Evolutionary conservation across 176 grass and related monocot genomes (phyloP).

Genomic region (Tillandsia fasciculata): DNA sequence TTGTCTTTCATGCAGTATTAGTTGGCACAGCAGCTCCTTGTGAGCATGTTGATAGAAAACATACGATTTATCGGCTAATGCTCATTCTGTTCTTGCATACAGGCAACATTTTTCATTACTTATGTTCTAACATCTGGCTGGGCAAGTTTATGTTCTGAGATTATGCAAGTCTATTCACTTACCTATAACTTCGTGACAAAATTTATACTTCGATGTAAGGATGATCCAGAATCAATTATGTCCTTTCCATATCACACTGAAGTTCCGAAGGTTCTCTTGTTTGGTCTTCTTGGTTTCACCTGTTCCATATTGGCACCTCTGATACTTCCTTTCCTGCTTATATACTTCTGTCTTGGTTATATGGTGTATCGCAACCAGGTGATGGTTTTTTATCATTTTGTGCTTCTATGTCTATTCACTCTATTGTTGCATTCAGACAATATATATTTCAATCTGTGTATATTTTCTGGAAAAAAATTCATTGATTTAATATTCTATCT

Average conservation of each 20-base stretch:
- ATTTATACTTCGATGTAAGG: slow-evolving; percentile 36
- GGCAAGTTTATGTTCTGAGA: slow-evolving; percentile 80
- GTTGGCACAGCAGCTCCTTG: not conserved
- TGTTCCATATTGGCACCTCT: slow-evolving; percentile 91
- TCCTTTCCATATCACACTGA: slow-evolving; percentile 94
- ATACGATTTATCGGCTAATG: not conserved
- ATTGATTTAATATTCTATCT: no score
- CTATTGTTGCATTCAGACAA: no score
- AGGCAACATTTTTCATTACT: slow-evolving; percentile 98
- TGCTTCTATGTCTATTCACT: no score
- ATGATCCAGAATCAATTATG: slow-evolving; percentile 48
- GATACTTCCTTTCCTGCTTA: slow-evolving; percentile 82
- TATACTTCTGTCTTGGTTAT: slow-evolving; percentile 86
- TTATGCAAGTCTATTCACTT: slow-evolving; percentile 69
- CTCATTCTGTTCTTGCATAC: slow-evolving; percentile 3
- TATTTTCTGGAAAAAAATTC: no score
- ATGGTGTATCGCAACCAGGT: slow-evolving; percentile 92
- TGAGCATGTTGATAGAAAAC: not conserved
- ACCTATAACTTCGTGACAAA: slow-evolving; percentile 58
- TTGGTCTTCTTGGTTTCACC: slow-evolving; percentile 70
- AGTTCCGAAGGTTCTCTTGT: slow-evolving; percentile 74
- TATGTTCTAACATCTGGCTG: slow-evolving; percentile 88
- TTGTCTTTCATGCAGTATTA: not conserved
- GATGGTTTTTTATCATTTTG: not conserved
- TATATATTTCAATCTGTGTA: no score